Evolutionary conservation across 2,329 filamentous ascomycete genomes (phyloP), one percentile per base, ranked within the genome.

Genomic region (Exophiala xenobiotica): DNA sequence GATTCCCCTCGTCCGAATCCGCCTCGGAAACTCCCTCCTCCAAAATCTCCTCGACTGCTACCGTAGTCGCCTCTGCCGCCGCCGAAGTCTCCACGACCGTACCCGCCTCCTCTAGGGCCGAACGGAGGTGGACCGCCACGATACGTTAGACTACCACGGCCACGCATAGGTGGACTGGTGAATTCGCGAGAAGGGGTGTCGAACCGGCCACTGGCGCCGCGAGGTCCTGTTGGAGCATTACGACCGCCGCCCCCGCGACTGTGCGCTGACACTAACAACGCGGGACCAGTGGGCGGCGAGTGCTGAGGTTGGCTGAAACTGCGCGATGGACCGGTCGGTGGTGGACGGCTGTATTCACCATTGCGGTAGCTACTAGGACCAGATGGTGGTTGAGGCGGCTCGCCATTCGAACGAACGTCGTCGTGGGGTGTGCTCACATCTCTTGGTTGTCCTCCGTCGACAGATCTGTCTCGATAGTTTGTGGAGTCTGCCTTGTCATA

Each of bases 181-280:
- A 58, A 62, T 33, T 61, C 61, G 6, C 61, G 56, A 7, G 70
- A 57, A 18, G 61, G 58, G 19, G 50, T 49, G 23, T 65, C 62
- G 42, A 61, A 60, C 24, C 55, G 65, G 18, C 66, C 64, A 46
- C 60, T 64, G 31, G 64, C 68, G 39, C 73, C 73, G 27, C 73
- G 72, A 38, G 75, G 74, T 11, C 73, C 68, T 7, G 73, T 75
- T n/a, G 74, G 74, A 19, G 73, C 74, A 69, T 9, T 75, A 59
- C n/a, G 75, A 35, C 68, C 60, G 50, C 66, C 71, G 4, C 66
- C 66, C 8, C 73, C 66, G 11, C 73, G 71, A 59, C 58, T 66
- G 29, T 70, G 68, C 9, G 67, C 61, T 6, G 68, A 65, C 44
- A 67, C 59, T 16, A 64, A 65, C 46, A 68, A 64, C 14, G 71